Conservation (phyloP, 2,329 filamentous ascomycete species). For the Aspergillus tubingensis region DNA sequence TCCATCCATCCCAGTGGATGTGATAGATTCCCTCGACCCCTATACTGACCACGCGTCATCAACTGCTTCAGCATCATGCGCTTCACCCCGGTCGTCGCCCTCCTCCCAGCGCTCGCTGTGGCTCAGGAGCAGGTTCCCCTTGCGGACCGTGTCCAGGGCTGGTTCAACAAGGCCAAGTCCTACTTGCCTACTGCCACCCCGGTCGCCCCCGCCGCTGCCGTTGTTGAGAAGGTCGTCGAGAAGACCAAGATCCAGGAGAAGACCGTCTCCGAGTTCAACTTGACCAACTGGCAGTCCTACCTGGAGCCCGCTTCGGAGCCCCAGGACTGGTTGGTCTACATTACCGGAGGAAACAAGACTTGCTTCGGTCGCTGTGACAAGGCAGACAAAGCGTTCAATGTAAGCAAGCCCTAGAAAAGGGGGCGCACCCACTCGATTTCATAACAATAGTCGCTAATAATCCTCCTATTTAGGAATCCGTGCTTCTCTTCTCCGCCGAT, state of each 20-base stretch:
- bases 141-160: conserved; percentile 47
- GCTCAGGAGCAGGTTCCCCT: conserved; percentile 61
- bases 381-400: conserved; percentile 56
- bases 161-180: conserved; percentile 56
- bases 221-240: conserved; percentile 46
- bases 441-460: conserved; percentile 15
- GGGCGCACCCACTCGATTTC: background rate
- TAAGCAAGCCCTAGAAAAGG: conserved; percentile 30
- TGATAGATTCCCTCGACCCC: conserved; percentile 7
- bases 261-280: conserved; percentile 55
- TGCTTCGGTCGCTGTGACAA: conserved; percentile 62
- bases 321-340: conserved; percentile 61
- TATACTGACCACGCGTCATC: conserved; percentile 24
- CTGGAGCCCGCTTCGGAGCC: conserved; percentile 46
- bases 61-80: conserved; percentile 49
- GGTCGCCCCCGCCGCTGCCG: conserved; percentile 28
- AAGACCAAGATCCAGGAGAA: conserved; percentile 50
- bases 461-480: conserved; percentile 48
- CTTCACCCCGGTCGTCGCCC: conserved; percentile 52
- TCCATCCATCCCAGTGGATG: background rate
- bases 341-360: conserved; percentile 66
- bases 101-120: conserved; percentile 53
- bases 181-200: conserved; percentile 54
- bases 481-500: conserved; percentile 55
- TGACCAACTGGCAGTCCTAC: conserved; percentile 59